Evolutionary conservation across 495 filamentous ascomycete genomes (phyloP).

Genomic region (Parathielavia appendiculata): DNA sequence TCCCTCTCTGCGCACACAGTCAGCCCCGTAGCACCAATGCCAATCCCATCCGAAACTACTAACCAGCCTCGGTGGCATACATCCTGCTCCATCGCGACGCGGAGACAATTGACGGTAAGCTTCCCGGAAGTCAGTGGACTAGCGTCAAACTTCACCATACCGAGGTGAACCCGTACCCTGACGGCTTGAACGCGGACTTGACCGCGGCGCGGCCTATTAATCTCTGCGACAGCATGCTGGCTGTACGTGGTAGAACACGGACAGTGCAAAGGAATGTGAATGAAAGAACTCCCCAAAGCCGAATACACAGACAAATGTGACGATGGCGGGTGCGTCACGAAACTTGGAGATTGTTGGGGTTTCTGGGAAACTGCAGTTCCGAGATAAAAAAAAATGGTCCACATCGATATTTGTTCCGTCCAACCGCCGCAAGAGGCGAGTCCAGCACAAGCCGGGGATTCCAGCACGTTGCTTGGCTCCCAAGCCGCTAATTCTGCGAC

Average conservation of each 20-base stretch:
- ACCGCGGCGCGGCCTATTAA: slow-evolving; percentile 62
- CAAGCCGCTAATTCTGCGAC: slow-evolving; percentile 10
- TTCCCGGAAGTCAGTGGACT: slow-evolving; percentile 33
- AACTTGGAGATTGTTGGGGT: slow-evolving; percentile 21
- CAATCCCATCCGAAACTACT: slow-evolving; percentile 25
- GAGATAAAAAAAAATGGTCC: slow-evolving; percentile 19
- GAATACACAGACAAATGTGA: slow-evolving; percentile 11
- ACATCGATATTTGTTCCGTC: slow-evolving; percentile 19
- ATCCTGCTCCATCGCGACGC: slow-evolving; percentile 59
- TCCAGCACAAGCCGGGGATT: slow-evolving; percentile 8
- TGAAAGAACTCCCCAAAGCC: slow-evolving; percentile 13
- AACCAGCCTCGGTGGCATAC: slow-evolving; percentile 79
- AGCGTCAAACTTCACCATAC: slow-evolving; percentile 25
- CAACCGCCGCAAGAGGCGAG: slow-evolving; percentile 17
- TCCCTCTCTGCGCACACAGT: slow-evolving; percentile 63
- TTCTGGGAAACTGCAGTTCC: slow-evolving; percentile 10
- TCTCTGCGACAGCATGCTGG: slow-evolving; percentile 63
- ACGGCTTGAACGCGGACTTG: slow-evolving; percentile 57
- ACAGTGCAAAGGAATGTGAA: slow-evolving; percentile 20
- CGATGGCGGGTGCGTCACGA: slow-evolving; percentile 6
- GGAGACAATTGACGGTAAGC: slow-evolving; percentile 55
- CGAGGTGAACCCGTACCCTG: slow-evolving; percentile 40
- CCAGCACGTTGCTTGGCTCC: slow-evolving; percentile 1
- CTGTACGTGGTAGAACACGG: slow-evolving; percentile 1
- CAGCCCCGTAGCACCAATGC: slow-evolving; percentile 17